These are phyloP conservation scores for Ophiocordyceps polyrhachis-furcata DNA, from an alignment of 2,329 filamentous ascomycete species.

Conservation along the genomic window DNA sequence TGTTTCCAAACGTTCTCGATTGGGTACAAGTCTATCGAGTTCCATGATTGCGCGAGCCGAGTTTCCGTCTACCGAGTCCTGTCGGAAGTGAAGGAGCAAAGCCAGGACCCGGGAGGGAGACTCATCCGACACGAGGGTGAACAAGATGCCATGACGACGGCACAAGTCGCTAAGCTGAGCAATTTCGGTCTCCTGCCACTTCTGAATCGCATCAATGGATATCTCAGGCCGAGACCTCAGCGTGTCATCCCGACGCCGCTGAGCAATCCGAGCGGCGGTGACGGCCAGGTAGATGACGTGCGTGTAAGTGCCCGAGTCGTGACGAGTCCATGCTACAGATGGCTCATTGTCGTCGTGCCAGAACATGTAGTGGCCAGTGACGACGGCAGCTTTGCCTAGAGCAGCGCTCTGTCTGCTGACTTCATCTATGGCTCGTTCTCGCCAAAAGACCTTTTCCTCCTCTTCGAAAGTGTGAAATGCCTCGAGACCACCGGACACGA, in stretches of 20 bases:
- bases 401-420: slow-evolving; percentile 20
- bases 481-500: slow-evolving; percentile 26
- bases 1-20: slow-evolving; percentile 14
- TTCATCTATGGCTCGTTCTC: slow-evolving; percentile 23
- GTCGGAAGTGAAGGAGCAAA: slow-evolving; percentile 4
- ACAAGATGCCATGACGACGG: slow-evolving; percentile 24
- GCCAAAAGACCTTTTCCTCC: slow-evolving; percentile 17
- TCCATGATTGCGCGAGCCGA: slow-evolving; percentile 7
- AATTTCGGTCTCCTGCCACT: slow-evolving; percentile 30
- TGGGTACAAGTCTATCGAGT: slow-evolving; percentile 16
- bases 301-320: slow-evolving; percentile 28
- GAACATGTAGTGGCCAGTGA: slow-evolving; percentile 37
- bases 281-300: slow-evolving; percentile 39
- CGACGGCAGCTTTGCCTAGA: slow-evolving; percentile 20
- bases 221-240: slow-evolving; percentile 13
- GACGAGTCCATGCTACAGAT: slow-evolving; percentile 19
- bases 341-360: slow-evolving; percentile 21
- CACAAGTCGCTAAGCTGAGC: slow-evolving; percentile 23
- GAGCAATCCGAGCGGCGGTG: slow-evolving; percentile 14
- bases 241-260: slow-evolving; percentile 19
- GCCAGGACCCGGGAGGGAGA: slow-evolving; percentile 2
- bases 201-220: slow-evolving; percentile 18
- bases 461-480: slow-evolving; percentile 23
- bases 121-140: slow-evolving; percentile 16
- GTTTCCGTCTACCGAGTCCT: slow-evolving; percentile 13